phyloP scores from a whole-genome alignment of 164 flowering plant genomes.

The Warburgia ugandensis region DNA sequence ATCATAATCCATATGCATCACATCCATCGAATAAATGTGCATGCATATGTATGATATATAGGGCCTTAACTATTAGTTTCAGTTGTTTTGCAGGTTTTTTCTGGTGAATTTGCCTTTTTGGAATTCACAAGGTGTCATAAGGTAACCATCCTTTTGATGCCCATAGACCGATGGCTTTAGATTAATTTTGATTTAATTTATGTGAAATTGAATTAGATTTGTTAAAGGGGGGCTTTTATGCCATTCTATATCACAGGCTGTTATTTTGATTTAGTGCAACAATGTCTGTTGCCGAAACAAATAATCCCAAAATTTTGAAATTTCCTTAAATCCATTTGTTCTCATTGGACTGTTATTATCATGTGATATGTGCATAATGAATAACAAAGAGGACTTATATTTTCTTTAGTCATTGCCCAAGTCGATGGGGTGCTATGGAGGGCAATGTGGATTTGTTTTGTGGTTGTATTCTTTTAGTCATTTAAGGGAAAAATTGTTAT shows the following conservation, averaged over 20 bases:
- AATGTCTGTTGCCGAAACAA: not conserved
- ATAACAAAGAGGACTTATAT: no score
- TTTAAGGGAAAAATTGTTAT: no score
- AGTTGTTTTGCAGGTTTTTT: constrained; percentile 1
- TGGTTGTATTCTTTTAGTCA: no score
- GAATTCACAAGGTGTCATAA: not conserved
- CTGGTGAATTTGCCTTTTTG: not conserved
- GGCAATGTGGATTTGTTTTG: no score
- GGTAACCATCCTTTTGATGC: not conserved
- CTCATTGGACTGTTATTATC: no score
- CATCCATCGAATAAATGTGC: no score
- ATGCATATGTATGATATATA: no score
- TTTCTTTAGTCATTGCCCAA: no score
- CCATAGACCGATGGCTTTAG: not conserved
- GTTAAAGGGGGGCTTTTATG: not conserved
- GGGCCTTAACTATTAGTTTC: no score
- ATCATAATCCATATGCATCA: no score
- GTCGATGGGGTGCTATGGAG: no score
- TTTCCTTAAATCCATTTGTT: not conserved
- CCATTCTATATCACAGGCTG: not conserved
- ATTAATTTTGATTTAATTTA: not conserved
- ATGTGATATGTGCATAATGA: no score
- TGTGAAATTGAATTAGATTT: not conserved
- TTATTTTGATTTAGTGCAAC: constrained; percentile 2
- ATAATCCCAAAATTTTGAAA: not conserved